phyloP scores from a whole-genome alignment of 2,329 filamentous ascomycete species.

The Clarireedia paspali region DNA sequence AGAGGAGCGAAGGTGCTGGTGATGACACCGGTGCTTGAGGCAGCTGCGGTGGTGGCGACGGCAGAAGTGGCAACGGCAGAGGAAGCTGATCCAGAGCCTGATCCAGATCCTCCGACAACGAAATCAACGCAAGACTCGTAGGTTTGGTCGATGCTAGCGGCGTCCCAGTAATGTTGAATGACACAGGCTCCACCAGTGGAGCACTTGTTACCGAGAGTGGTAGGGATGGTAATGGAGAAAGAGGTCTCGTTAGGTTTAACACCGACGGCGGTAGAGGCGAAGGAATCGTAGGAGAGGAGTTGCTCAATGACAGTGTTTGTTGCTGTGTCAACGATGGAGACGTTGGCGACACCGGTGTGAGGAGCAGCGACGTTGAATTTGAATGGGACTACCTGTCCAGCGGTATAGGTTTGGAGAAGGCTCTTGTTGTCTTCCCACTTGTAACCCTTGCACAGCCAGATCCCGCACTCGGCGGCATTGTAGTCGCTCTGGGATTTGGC shows the following conservation, averaged over 20 bases:
- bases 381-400: conserved; percentile 38
- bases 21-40: neutral
- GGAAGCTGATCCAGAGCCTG: neutral
- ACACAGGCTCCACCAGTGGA: conserved; percentile 27
- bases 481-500: conserved; percentile 25
- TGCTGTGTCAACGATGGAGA: conserved; percentile 43
- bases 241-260: conserved; percentile 38
- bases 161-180: conserved; percentile 49
- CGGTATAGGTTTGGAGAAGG: conserved; percentile 36
- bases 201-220: conserved; percentile 33
- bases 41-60: neutral
- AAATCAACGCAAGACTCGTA: conserved; percentile 51
- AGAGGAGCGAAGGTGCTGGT: neutral
- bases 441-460: conserved; percentile 43
- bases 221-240: conserved; percentile 47
- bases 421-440: conserved; percentile 36
- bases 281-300: conserved; percentile 40
- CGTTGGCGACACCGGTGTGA: conserved; percentile 47
- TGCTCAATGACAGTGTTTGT: conserved; percentile 41
- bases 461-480: conserved; percentile 29
- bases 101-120: conserved; percentile 12
- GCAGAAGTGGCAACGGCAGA: neutral
- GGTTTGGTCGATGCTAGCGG: conserved; percentile 42
- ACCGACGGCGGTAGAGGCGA: conserved; percentile 38
- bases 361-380: conserved; percentile 37